Evolutionary conservation across 176 grass and related monocot genomes (phyloP), one percentile per base, ranked within the genome.

Genomic region (Cocos nucifera): DNA sequence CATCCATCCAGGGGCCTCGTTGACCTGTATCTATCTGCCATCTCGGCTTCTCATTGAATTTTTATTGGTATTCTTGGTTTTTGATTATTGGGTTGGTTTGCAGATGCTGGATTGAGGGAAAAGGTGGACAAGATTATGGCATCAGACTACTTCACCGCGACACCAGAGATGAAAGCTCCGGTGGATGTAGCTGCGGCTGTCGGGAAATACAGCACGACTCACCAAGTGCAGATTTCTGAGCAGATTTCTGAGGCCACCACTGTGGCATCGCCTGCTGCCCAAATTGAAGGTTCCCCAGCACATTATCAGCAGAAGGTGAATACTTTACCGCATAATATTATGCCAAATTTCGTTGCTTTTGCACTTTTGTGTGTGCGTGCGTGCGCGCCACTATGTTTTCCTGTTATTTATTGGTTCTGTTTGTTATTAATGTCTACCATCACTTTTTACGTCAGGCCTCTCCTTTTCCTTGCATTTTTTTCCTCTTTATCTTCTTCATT

Each of bases 81-180:
- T 51, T 4, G 18, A 28, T 15, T 51, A 18, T 16, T 18, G 54
- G 12, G 10, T 65, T 32, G 22, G 19, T 15, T 8, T 78, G 49
- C 23, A 98, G 94, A 98, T 93, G 79, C 84, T 76, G 88, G 22
- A 17, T 71, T 92, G 61, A 89, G 85, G 74, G 74, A 81, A 48
- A 98, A 98, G 70, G 10, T 98, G 70, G 81, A 93, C 25, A 92
- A 63, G 64, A 98, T 98, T 60, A 83, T 98, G 73, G 73, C 79
- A 21, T 98, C 78, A 3, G 94, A 89, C 16, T 98, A 92, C 54
- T 89, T 77, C 59, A 93, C 85, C 16, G 69, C 89, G 2, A 86
- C 74, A 39, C 69, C 83, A 32, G 88, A 93, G 29, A 86, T 87
- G 57, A 83, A 79, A 61, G 75, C 81, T 17, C 59, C 78, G 2